Conservation (phyloP, 2,329 filamentous ascomycete species). For the Ophiostoma tasmaniense region DNA sequence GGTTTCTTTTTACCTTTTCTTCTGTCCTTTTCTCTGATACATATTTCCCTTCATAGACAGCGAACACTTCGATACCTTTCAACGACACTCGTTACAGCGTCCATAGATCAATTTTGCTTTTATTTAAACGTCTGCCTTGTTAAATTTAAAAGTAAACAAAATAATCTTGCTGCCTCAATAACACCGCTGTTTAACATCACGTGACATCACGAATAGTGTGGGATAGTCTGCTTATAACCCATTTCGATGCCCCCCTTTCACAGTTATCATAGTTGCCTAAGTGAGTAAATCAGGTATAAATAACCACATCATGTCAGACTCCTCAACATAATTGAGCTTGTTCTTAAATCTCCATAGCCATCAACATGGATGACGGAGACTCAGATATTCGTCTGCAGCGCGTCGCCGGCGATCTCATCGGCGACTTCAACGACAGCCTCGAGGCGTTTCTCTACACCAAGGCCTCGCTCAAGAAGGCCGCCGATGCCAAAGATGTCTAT, state of each 20-base stretch:
- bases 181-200: not conserved
- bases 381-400: slow-evolving; percentile 55
- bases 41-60: not conserved
- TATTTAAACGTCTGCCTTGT: not conserved
- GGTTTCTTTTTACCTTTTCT: not conserved
- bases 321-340: not conserved
- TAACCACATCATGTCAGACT: not conserved
- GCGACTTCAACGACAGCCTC: slow-evolving; percentile 48
- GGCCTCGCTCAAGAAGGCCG: not conserved
- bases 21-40: not conserved
- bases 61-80: not conserved
- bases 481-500: not conserved
- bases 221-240: not conserved
- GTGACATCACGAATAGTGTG: not conserved
- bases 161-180: not conserved
- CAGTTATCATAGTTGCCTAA: not conserved
- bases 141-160: not conserved
- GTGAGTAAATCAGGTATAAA: not conserved
- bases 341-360: not conserved
- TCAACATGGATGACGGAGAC: slow-evolving; percentile 50
- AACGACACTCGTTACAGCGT: not conserved
- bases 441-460: slow-evolving; percentile 36
- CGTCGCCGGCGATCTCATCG: slow-evolving; percentile 49
- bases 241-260: not conserved
- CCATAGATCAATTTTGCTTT: not conserved